Percentiles rank a stretch among this genome's conserved stretches.
Evolutionary conservation across 73 alveolate species (phyloP).

Genomic region (Paramecium caudatum): DNA sequence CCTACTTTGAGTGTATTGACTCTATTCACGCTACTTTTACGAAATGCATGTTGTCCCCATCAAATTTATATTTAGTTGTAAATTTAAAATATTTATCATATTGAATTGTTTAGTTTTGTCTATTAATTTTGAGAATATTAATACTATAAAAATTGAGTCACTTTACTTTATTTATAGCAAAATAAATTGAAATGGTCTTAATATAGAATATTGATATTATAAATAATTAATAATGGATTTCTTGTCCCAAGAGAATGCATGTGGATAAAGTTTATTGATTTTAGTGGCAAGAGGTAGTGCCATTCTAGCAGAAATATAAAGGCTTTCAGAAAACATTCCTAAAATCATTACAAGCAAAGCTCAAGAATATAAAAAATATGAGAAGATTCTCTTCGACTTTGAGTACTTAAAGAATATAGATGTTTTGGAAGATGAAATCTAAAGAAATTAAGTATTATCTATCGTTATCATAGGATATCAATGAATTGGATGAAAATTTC

Average conservation of each 20-base stretch:
- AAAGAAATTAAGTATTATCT: constrained; percentile 82
- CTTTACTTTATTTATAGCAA: too few species aligned
- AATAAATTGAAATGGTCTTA: too few species aligned
- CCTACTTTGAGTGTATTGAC: too few species aligned
- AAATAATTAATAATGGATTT: constrained; percentile 78
- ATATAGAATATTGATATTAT: not conserved
- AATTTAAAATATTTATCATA: too few species aligned
- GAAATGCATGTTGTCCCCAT: too few species aligned
- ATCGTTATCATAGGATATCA: constrained; percentile 73
- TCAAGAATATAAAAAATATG: constrained; percentile 79
- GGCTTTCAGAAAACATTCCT: constrained; percentile 95
- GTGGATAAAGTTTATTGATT: constrained; percentile 93
- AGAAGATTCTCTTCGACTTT: constrained; percentile 91
- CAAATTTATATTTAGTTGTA: too few species aligned
- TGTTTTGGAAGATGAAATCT: constrained; percentile 90
- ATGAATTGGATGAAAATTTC: constrained; percentile 97
- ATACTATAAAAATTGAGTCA: too few species aligned
- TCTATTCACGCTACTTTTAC: too few species aligned
- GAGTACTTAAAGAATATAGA: constrained; percentile 90
- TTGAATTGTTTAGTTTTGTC: too few species aligned
- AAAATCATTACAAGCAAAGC: constrained; percentile 84
- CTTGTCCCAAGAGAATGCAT: constrained; percentile 84
- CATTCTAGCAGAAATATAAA: constrained; percentile 93
- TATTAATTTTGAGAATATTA: too few species aligned
- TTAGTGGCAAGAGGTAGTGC: constrained; percentile 96